A percentile compares a stretch with the other conserved stretches of the same genome.
These are phyloP conservation scores for Tranzscheliella williamsii DNA, from an alignment of 1,284 basidiomycete species.

Conservation along the genomic window DNA sequence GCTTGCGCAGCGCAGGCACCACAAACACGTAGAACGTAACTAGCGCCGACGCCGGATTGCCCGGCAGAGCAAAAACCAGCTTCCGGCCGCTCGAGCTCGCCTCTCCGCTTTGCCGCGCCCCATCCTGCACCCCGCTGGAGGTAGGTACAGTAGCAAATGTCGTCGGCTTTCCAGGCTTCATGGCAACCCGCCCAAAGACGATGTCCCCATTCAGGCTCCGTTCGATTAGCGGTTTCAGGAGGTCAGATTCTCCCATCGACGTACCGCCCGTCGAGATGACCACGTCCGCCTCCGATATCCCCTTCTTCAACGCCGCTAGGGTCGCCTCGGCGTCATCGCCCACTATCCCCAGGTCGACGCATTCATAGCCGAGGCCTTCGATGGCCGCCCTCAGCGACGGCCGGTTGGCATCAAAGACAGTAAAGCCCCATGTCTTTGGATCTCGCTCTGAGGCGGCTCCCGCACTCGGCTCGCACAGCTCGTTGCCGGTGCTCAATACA, in stretches of 20 bases:
- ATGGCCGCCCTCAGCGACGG: constrained; percentile 75
- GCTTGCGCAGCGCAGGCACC: constrained; percentile 73
- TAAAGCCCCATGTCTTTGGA: constrained; percentile 47
- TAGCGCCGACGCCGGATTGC: constrained; percentile 85
- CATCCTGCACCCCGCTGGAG: not conserved
- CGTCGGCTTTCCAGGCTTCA: constrained; percentile 66
- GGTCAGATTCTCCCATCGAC: constrained; percentile 83
- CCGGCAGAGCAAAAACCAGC: constrained; percentile 79
- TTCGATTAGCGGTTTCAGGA: constrained; percentile 85
- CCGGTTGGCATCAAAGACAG: constrained; percentile 72
- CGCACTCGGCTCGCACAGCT: constrained; percentile 70
- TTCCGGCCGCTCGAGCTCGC: not conserved
- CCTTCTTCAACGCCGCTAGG: constrained; percentile 67
- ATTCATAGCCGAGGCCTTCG: constrained; percentile 74
- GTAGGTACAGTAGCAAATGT: constrained; percentile 74
- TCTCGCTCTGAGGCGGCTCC: too few relatives aligned
- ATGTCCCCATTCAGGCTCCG: constrained; percentile 73
- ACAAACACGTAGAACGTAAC: constrained; percentile 86
- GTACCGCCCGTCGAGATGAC: constrained; percentile 84
- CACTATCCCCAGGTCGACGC: constrained; percentile 79
- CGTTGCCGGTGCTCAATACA: constrained; percentile 81
- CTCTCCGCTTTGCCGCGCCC: not conserved
- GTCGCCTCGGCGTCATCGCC: constrained; percentile 72
- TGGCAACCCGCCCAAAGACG: constrained; percentile 73
- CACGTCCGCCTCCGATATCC: constrained; percentile 71